phyloP scores from a whole-genome alignment of 176 grass and related monocot genomes.

The Bothriochloa decipiens region DNA sequence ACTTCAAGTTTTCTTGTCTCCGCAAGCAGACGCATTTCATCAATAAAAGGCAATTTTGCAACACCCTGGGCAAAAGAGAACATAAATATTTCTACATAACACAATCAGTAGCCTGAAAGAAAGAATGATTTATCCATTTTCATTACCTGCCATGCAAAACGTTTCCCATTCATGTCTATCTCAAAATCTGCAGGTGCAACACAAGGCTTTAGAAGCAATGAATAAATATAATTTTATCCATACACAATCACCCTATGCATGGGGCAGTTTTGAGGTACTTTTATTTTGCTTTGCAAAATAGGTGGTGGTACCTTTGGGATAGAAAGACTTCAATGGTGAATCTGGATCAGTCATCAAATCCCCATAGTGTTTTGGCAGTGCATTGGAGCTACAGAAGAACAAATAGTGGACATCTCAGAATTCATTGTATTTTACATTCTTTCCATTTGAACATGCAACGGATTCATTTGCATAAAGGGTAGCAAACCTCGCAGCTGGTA shows the following conservation, averaged over 20 bases:
- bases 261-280: constrained; percentile 1
- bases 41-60: constrained; percentile 97
- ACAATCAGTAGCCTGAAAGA: constrained; percentile 23
- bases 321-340: constrained; percentile 87
- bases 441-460: constrained; percentile 18
- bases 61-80: constrained; percentile 68
- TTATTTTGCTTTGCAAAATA: constrained; percentile 6
- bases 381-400: constrained; percentile 78
- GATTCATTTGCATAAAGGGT: constrained; percentile 39
- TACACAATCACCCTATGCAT: constrained; percentile 25
- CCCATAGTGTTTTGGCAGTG: constrained; percentile 81
- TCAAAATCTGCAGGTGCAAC: constrained; percentile 80
- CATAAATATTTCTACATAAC: constrained; percentile 35
- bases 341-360: constrained; percentile 79
- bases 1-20: constrained; percentile 88
- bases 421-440: constrained; percentile 18
- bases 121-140: constrained; percentile 25
- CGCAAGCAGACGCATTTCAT: constrained; percentile 72
- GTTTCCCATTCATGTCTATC: constrained; percentile 98
- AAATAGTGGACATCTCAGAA: constrained; percentile 44
- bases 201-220: neutral
- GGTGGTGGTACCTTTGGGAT: constrained; percentile 76
- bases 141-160: constrained; percentile 97
- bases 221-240: constrained; percentile 31
- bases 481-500: constrained; percentile 89